These are phyloP conservation scores for Naganishia kalamii DNA, from an alignment of 768 basidiomycete species.

Conservation along the genomic window DNA sequence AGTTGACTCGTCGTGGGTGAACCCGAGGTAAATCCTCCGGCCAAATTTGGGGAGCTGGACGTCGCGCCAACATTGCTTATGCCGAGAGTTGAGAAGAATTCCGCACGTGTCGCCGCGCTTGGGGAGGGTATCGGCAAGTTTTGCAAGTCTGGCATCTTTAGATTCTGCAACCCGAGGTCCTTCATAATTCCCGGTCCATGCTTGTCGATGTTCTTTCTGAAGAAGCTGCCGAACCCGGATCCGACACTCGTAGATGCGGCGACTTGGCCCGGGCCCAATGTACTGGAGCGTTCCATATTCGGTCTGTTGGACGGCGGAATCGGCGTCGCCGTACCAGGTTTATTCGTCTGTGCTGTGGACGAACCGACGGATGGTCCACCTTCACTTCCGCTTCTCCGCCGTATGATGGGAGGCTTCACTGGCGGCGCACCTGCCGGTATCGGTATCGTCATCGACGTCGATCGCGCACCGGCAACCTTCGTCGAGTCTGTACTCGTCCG, in stretches of 20 bases:
- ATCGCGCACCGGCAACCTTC: neutral
- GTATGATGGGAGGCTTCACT: constrained; percentile 7
- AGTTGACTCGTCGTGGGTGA: neutral
- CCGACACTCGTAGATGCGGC: constrained; percentile 9
- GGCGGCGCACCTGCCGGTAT: constrained; percentile 6
- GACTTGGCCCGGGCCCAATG: neutral
- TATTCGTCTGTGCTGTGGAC: neutral
- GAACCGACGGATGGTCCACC: neutral
- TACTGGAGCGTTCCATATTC: constrained; percentile 16
- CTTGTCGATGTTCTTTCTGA: constrained; percentile 24
- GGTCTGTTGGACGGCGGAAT: constrained; percentile 15
- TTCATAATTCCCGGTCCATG: constrained; percentile 10
- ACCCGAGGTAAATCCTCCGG: neutral
- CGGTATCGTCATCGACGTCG: constrained; percentile 8
- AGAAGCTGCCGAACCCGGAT: constrained; percentile 20
- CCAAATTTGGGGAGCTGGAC: constrained; percentile 14
- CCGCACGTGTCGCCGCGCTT: neutral
- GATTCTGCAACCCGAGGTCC: constrained; percentile 17
- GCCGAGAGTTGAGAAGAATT: constrained; percentile 12
- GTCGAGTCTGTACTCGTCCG: neutral
- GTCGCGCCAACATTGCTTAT: constrained; percentile 5
- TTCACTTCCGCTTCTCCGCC: constrained; percentile 17
- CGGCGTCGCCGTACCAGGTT: constrained; percentile 3
- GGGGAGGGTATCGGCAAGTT: constrained; percentile 53
- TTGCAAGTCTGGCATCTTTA: constrained; percentile 18